Base-by-base conservation (phyloP, 768 basidiomycete species). In the Gloeostereum incarnatum region DNA sequence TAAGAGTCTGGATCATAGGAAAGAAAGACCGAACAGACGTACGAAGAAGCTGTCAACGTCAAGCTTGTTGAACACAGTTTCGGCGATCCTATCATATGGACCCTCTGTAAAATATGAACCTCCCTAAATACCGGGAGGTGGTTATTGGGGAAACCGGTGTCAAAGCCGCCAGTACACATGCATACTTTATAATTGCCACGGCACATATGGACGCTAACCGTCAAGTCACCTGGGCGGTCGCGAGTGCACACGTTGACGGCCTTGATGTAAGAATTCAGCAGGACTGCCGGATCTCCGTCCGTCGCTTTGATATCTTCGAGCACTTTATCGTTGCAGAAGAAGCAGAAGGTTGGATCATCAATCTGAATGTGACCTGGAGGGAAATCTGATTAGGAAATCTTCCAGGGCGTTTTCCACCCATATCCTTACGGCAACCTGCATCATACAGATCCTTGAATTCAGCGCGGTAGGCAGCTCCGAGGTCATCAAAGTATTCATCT, bases 221-320 rank as follows among this genome's bases (percentile, higher is more conserved):
- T 69, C 45, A 81, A 56, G 54, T 79, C 76, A 34, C 49, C 52
- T 5, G 78, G 77, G 18, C 73, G 65, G 32, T 61, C 69, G 42
- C 65, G 56, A 2, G 76, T 65, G 45, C 71, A 67, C 13, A 67
- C 52, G 52, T 73, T 79, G 64, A 81, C 78, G 16, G 76, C 71
- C 36, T 71, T 65, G 52, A 82, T 75, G 52, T 85, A 85, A 4
- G 73, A 73, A 41, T 83, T 72, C 14, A 88, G 65, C 31, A 87
- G 65, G 3, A 69, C 69, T 36, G 72, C 75, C 13, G 75, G 69
- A 56, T 87, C 78, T 14, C 74, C 63, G 0, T 73, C 74, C 30
- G 68, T 72, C 18, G 63, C 65, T 50, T 68, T 65, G 76, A 86
- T 79, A 10, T 56, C 65, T 9, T 49, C 47, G 29, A 71, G 61